Base-by-base conservation (phyloP, 2,329 filamentous ascomycete genomes). In the Plectosphaerella sp. region DNA sequence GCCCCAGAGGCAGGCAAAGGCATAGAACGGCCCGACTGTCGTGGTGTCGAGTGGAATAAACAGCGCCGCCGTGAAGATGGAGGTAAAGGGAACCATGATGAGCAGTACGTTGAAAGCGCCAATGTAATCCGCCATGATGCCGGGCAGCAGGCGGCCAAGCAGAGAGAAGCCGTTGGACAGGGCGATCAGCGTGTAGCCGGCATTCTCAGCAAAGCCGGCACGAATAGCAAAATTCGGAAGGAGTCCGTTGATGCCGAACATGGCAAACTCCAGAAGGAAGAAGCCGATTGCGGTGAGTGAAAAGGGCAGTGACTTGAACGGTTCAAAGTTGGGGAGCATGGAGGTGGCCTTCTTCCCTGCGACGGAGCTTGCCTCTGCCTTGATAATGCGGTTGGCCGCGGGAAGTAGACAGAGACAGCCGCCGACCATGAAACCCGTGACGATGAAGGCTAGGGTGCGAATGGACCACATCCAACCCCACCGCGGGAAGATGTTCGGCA, bases 231-330 rank as follows among this genome's bases (percentile, higher is more conserved):
- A 77, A 0, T 73, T 76, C 1, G 76, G 75, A 1, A 78, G 59
- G 8, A 78, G 65, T 1, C 72, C 72, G 1, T 72, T 68, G n/a
- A 72, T 68, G 12, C 73, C 74, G 42, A 78, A 78, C 14, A 78
- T 67, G 37, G 73, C 72, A 47, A 78, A 73, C 46, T 79, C 76
- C 18, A 78, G 70, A 1, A 69, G 64, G 53, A 78, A 75, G 7
- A 77, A 65, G 0, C 68, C 68, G 4, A 68, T 57, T 0, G 72
- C 67, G 6, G 77, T 61, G 37, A 77, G 69, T 2, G 61, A 68
- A 18, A 78, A 72, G 0, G 72, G 64, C 2, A 67, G 63, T 2
- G 69, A 70, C 2, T 59, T 62, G 52, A 78, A 76, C 1, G 73
- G 68, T 0, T 58, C 52, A 18, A 77, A 60, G 43, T 75, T 73